These are phyloP conservation scores for Sparassis latifolia DNA, from an alignment of 1,284 basidiomycete genomes.

Conservation along the genomic window DNA sequence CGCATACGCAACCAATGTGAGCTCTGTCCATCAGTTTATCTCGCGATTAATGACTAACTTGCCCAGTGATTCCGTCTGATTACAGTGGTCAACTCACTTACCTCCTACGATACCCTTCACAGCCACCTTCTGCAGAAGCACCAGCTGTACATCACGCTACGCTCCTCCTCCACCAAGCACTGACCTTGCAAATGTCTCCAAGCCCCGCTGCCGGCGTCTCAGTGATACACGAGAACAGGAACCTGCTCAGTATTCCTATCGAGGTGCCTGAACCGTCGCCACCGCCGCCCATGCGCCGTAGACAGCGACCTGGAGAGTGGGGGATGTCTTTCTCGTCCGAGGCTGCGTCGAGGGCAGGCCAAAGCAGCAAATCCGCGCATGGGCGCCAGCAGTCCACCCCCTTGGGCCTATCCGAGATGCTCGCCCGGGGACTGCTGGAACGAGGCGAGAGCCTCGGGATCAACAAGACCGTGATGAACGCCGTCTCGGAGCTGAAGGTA, in stretches of 20 bases:
- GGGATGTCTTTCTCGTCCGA: slow-evolving; percentile 21
- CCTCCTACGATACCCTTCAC: slow-evolving; percentile 77
- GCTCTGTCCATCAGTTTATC: slow-evolving; percentile 19
- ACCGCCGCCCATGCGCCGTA: slow-evolving; percentile 30
- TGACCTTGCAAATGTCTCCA: slow-evolving; percentile 70
- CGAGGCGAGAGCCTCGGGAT: slow-evolving; percentile 74
- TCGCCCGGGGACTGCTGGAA: slow-evolving; percentile 68
- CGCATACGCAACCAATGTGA: slow-evolving; percentile 82
- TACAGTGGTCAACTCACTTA: slow-evolving; percentile 79
- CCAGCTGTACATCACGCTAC: slow-evolving; percentile 46
- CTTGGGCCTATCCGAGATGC: slow-evolving; percentile 57
- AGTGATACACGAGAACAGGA: slow-evolving; percentile 75
- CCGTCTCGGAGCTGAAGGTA: slow-evolving; percentile 68
- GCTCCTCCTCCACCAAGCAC: slow-evolving; percentile 77
- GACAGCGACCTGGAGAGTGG: slow-evolving; percentile 23
- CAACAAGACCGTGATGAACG: slow-evolving; percentile 72
- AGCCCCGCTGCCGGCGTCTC: slow-evolving; percentile 68
- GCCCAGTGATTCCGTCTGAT: slow-evolving; percentile 74
- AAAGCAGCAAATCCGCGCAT: slow-evolving; percentile 18
- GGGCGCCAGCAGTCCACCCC: slow-evolving; percentile 37
- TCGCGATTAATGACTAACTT: slow-evolving; percentile 1
- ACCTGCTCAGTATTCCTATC: slow-evolving; percentile 62
- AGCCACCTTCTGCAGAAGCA: slow-evolving; percentile 19
- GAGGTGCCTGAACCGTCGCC: slow-evolving; percentile 53
- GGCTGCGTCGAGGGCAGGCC: slow-evolving; percentile 5